Base-by-base conservation (phyloP, 352 stramenopile species). In the Phytophthora quininea region DNA sequence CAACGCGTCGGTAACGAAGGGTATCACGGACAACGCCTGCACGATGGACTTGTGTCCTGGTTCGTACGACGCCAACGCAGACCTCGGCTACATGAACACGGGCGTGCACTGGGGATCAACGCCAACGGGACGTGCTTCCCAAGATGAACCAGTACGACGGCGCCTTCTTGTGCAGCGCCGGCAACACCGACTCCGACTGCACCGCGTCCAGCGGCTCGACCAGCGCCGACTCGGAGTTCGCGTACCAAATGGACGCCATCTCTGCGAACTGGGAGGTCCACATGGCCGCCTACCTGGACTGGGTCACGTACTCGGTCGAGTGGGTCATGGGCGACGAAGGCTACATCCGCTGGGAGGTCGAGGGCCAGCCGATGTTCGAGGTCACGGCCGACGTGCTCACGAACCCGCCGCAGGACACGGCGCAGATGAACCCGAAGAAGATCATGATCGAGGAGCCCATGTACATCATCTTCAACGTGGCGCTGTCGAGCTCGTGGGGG, bases 161-260 rank as follows among this genome's bases (percentile, higher is more conserved):
- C 5, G 54, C 72, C 24, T 83, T 65, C 56, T 37, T 84, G 29
- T 84, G 76, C 29, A 74, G 69, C 43, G 69, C 76, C 14, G 74
- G 67, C 48, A 80, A 76, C 52, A 73, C 63, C 10, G 48, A 57
- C 30, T 62, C 63, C 3, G 52, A 68, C 5, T 80, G 73, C 24
- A 64, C 53, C 7, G 54, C 31, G 9, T 57, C 58, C 52, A 63
- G 80, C 30, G 58, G 55, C 8, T 75, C 64, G 3, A 73, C 64
- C 1, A 64, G 54, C 47, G 15, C 52, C 1, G 53, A 35, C 3
- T 69, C 60, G 1, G 40, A 69, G 31, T 86, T 80, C 42, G 65
- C 55, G 19, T 83, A 86, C 50, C 80, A 97, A 68, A 95, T 97
- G 61, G 96, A 99, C 74, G 95, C 94, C 2, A 89, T 98, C 12